A percentile compares a stretch with the other conserved stretches of the same genome.
Evolutionary conservation across 768 basidiomycete genomes (phyloP).

Genomic region (Tubosaeta brunneosetosa): DNA sequence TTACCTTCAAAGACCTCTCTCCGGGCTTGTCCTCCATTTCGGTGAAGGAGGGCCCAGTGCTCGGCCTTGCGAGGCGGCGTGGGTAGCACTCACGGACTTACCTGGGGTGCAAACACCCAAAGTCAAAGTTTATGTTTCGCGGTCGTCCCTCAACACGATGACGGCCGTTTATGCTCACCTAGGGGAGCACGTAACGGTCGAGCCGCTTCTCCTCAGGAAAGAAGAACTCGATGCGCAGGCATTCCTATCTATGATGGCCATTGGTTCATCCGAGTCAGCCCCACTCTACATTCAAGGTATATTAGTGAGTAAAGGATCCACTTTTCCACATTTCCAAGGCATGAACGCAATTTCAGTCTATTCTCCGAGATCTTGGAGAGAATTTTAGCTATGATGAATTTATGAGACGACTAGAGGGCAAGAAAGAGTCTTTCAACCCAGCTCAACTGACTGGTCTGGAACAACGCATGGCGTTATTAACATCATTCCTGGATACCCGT

Average conservation of each 20-base stretch:
- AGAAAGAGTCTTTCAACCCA: constrained; percentile 51
- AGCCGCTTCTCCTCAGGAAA: constrained; percentile 51
- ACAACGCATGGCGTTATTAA: constrained; percentile 59
- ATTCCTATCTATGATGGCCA: constrained; percentile 71
- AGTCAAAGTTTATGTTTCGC: constrained; percentile 53
- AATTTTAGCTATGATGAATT: constrained; percentile 51
- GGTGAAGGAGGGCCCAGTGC: constrained; percentile 59
- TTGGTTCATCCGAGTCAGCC: constrained; percentile 54
- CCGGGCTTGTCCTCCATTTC: constrained; percentile 64
- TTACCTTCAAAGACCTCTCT: constrained; percentile 46
- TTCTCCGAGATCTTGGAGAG: constrained; percentile 62
- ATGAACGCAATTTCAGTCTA: constrained; percentile 36
- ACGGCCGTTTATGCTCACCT: constrained; percentile 50
- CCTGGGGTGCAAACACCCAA: constrained; percentile 27
- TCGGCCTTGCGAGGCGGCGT: constrained; percentile 64
- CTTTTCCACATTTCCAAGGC: background rate
- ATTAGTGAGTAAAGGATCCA: constrained; percentile 40
- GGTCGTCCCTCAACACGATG: constrained; percentile 59
- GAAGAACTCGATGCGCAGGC: constrained; percentile 64
- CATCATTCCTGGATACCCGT: constrained; percentile 47
- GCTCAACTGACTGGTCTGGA: constrained; percentile 52
- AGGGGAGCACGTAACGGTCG: constrained; percentile 45
- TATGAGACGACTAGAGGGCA: constrained; percentile 38
- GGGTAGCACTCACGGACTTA: constrained; percentile 42
- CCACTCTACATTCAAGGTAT: constrained; percentile 69